Evolutionary conservation across 148 eudicot genomes (phyloP).

Genomic region (Rhododendron henanense): DNA sequence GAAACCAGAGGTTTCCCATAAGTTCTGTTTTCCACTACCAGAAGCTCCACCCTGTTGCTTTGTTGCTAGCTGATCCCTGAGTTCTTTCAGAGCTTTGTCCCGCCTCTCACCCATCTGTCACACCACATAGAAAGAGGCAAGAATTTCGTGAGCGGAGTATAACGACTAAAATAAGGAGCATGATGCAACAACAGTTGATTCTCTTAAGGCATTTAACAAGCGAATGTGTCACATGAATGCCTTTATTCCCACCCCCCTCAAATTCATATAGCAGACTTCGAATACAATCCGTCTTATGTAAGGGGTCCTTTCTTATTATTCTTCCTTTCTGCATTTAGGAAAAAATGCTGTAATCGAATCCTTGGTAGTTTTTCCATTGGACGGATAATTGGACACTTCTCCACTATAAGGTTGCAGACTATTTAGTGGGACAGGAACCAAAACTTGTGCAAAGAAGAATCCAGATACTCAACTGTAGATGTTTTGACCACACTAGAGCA

Average conservation of each 20-base stretch:
- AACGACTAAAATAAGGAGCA: neutral
- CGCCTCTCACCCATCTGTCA: conserved; percentile 72
- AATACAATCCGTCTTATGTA: neutral
- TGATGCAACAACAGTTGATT: neutral
- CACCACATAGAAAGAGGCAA: neutral
- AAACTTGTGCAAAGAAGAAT: conserved; percentile 4
- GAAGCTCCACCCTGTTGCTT: conserved; percentile 31
- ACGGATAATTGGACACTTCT: neutral
- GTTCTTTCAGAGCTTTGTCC: conserved; percentile 77
- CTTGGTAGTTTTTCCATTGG: neutral
- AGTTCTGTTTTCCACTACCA: conserved; percentile 39
- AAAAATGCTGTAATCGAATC: neutral
- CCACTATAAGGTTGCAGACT: neutral
- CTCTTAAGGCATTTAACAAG: neutral
- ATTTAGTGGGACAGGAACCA: neutral
- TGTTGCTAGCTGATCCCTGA: conserved; percentile 65
- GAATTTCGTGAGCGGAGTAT: neutral
- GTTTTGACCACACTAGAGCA: neutral
- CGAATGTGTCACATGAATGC: neutral
- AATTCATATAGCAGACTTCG: neutral
- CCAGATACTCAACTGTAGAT: neutral
- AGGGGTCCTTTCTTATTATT: neutral
- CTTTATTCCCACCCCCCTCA: neutral
- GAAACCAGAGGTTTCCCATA: conserved; percentile 79
- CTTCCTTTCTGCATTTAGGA: neutral